A percentile compares a stretch with the other conserved stretches of the same genome.
Evolutionary conservation across 106 monocot species (phyloP).

Genomic region (Allium sativum): DNA sequence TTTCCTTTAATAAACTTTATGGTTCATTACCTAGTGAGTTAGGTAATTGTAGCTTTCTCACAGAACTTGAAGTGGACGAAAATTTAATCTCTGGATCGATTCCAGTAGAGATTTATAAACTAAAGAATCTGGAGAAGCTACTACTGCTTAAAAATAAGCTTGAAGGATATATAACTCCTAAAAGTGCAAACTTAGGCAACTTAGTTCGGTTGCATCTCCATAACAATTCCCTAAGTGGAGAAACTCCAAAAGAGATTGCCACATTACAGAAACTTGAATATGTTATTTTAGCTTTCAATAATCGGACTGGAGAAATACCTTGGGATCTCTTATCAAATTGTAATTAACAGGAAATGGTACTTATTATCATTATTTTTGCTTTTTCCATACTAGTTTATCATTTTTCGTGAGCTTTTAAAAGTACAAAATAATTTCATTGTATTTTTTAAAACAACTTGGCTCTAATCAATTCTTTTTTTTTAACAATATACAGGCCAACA

Average conservation of each 20-base stretch:
- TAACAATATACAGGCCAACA: too few species aligned
- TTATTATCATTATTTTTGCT: too few species aligned
- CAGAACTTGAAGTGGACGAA: slow-evolving; percentile 28
- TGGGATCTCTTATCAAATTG: too few species aligned
- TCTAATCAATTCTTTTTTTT: too few species aligned
- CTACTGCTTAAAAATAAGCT: slow-evolving; percentile 37
- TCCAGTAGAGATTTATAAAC: slow-evolving; percentile 29
- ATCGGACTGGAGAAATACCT: slow-evolving; percentile 48
- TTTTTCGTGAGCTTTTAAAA: too few species aligned
- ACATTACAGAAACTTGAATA: slow-evolving; percentile 30
- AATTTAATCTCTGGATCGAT: slow-evolving; percentile 42
- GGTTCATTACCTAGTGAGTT: slow-evolving; percentile 44
- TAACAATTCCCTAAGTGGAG: slow-evolving; percentile 36
- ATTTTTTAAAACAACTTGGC: too few species aligned
- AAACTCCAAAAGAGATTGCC: slow-evolving; percentile 37
- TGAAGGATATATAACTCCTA: slow-evolving; percentile 36
- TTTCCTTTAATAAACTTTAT: slow-evolving; percentile 34
- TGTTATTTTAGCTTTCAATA: slow-evolving; percentile 44
- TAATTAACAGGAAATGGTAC: too few species aligned
- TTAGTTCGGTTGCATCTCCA: slow-evolving; percentile 32
- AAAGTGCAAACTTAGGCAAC: slow-evolving; percentile 31
- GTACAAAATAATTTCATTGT: too few species aligned
- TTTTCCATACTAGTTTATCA: too few species aligned
- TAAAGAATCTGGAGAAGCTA: slow-evolving; percentile 33
- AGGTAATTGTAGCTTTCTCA: slow-evolving; percentile 41